phyloP scores from a whole-genome alignment of 2,329 filamentous ascomycete genomes.

The Cyphellophora attinorum region DNA sequence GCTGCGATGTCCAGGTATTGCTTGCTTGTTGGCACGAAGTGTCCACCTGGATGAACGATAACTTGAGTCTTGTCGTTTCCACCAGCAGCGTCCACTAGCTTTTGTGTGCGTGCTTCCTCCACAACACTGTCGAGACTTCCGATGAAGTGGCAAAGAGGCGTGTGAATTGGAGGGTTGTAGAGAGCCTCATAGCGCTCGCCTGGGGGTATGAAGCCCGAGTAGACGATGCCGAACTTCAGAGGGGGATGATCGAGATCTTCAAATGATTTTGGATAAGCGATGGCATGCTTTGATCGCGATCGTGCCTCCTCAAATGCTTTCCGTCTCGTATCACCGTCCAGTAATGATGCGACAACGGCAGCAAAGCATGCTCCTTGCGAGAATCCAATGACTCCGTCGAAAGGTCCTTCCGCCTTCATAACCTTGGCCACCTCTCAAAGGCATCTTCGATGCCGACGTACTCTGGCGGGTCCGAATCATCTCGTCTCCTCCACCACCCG shows the following conservation, averaged over 20 bases:
- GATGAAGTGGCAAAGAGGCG: slow-evolving; percentile 71
- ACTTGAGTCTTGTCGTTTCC: slow-evolving; percentile 43
- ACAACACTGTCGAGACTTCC: slow-evolving; percentile 83
- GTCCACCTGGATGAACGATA: slow-evolving; percentile 75
- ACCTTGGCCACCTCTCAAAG: slow-evolving; percentile 53
- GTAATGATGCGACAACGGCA: slow-evolving; percentile 59
- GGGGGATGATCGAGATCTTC: slow-evolving; percentile 39
- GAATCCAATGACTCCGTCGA: slow-evolving; percentile 75
- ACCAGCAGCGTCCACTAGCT: slow-evolving; percentile 56
- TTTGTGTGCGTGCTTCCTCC: slow-evolving; percentile 61
- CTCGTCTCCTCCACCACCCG: slow-evolving; percentile 69
- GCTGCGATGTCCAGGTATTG: slow-evolving; percentile 70
- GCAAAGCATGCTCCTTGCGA: slow-evolving; percentile 69
- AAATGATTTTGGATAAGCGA: slow-evolving; percentile 45
- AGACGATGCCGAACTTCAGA: slow-evolving; percentile 63
- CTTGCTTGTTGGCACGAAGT: slow-evolving; percentile 77
- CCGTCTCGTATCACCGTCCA: slow-evolving; percentile 48
- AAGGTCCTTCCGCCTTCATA: slow-evolving; percentile 54
- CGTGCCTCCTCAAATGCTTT: slow-evolving; percentile 25
- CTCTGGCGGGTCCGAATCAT: slow-evolving; percentile 49
- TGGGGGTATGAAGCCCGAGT: slow-evolving; percentile 65
- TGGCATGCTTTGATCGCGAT: slow-evolving; percentile 19
- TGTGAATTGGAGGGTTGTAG: slow-evolving; percentile 63
- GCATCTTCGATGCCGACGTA: slow-evolving; percentile 66
- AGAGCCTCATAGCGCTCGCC: slow-evolving; percentile 55